These are phyloP conservation scores for Durusdinium trenchii DNA, from an alignment of 73 alveolate genomes.

Conservation along the genomic window DNA sequence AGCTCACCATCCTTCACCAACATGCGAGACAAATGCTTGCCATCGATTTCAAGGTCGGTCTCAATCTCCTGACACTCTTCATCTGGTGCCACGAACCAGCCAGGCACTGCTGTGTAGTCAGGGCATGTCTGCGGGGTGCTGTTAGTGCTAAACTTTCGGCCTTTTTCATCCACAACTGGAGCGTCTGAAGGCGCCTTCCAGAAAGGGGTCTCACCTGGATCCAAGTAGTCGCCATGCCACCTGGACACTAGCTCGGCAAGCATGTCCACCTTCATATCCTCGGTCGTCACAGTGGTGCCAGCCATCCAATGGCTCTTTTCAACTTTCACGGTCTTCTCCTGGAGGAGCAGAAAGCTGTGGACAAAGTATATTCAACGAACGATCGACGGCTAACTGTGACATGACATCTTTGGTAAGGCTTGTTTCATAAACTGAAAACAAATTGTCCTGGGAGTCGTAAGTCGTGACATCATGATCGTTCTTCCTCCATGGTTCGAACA, in stretches of 20 bases:
- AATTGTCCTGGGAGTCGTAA: background rate
- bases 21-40: background rate
- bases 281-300: constrained; percentile 32
- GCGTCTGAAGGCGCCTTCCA: constrained; percentile 1
- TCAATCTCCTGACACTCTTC: background rate
- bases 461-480: constrained; percentile 50
- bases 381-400: too few species aligned
- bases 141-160: too few species aligned
- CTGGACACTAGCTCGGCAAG: constrained; percentile 39
- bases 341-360: too few species aligned
- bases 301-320: constrained; percentile 56
- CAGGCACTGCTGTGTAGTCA: constrained; percentile 56
- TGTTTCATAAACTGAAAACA: too few species aligned
- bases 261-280: constrained; percentile 39
- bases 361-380: too few species aligned
- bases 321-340: background rate
- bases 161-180: too few species aligned
- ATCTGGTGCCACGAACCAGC: constrained; percentile 16
- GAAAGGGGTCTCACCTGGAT: background rate
- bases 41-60: background rate
- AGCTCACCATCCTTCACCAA: constrained; percentile 59
- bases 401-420: too few species aligned
- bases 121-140: constrained; percentile 50
- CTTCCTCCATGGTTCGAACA: constrained; percentile 88
- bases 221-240: constrained; percentile 29